Conservation (phyloP, 495 filamentous ascomycete species). For the Clavariopsis aquatica region DNA sequence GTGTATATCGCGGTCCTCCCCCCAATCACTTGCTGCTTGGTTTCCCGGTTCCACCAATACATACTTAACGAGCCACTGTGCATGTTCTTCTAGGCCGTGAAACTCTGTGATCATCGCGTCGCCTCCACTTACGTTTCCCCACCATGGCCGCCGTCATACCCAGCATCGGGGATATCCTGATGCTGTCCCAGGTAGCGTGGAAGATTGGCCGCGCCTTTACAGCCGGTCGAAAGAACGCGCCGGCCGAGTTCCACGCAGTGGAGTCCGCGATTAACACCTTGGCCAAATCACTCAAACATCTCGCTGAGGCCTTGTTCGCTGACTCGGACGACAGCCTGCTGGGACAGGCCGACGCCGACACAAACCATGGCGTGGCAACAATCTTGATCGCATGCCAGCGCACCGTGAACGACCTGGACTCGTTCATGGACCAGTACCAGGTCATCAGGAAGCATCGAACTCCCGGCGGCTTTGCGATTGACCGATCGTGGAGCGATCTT, state of each 20-base stretch:
- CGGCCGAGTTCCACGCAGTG: constrained; percentile 47
- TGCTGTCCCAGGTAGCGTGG: constrained; percentile 49
- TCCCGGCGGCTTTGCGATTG: constrained; percentile 39
- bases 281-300: constrained; percentile 44
- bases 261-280: constrained; percentile 46
- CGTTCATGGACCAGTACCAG: constrained; percentile 46
- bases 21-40: constrained; percentile 4
- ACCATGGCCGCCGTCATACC: constrained; percentile 31
- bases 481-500: constrained; percentile 44
- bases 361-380: constrained; percentile 39
- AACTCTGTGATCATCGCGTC: background rate
- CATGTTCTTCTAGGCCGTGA: background rate
- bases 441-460: constrained; percentile 43
- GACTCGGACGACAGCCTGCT: constrained; percentile 43
- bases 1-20: constrained; percentile 13
- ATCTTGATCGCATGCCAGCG: constrained; percentile 41
- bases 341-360: constrained; percentile 39
- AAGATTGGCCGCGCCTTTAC: constrained; percentile 49
- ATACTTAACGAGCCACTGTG: background rate
- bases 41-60: constrained; percentile 1
- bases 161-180: constrained; percentile 48
- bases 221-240: constrained; percentile 45
- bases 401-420: constrained; percentile 46
- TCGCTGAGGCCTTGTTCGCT: constrained; percentile 44
- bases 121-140: background rate